Base-by-base conservation (phyloP, 257 asterid genomes). In the Nicotiana obtusifolia region DNA sequence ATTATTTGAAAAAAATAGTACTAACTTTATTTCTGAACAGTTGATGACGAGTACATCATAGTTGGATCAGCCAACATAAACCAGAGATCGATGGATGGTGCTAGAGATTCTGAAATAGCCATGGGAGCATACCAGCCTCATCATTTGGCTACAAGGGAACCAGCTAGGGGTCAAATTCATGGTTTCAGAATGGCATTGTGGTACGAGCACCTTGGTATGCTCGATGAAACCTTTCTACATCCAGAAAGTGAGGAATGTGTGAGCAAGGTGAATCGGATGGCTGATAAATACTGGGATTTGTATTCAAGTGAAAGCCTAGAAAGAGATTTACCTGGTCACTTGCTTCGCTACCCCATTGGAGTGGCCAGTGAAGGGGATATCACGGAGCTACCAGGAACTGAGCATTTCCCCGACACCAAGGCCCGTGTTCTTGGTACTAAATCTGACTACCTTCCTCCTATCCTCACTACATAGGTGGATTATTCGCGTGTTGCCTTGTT, bases 81-180 rank as follows among this genome's bases (percentile, higher is more conserved):
- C 92, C 99, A 95, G 81, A 84, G 99, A 82, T 93, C 98, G n/a
- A 92, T 95, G 97, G 99, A 95, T 69, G 99, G 99, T 7, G 85
- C 98, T 0, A 87, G 99, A 76, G 99, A 95, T 64, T 90, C 98
- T 0, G 98, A 95, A 86, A 93, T 93, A 81, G 97, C 95, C 7
- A 95, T 92, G 88, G 98, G 98, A 19, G 97, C 92, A 5, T 93
- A 92, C 84, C 97, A 95, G 82, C 98, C 98, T 6, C 59, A 91
- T 82, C 97, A 95, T 71, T 68, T 93, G 84, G 86, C 90, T 4
- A 60, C 89, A 61, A 75, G 85, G 69, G 85, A 89, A 53, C 92
- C 94, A 0, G 97, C 98, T 11, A 87, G 94, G 86, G 98, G 99
- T 10, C 93, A 93, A 56, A 52, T 95, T 82, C 99, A 95, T 30